Percentiles rank a stretch among this genome's conserved stretches.
These are phyloP conservation scores for Quercus dentata DNA, from an alignment of 306 rosid species.

Conservation along the genomic window DNA sequence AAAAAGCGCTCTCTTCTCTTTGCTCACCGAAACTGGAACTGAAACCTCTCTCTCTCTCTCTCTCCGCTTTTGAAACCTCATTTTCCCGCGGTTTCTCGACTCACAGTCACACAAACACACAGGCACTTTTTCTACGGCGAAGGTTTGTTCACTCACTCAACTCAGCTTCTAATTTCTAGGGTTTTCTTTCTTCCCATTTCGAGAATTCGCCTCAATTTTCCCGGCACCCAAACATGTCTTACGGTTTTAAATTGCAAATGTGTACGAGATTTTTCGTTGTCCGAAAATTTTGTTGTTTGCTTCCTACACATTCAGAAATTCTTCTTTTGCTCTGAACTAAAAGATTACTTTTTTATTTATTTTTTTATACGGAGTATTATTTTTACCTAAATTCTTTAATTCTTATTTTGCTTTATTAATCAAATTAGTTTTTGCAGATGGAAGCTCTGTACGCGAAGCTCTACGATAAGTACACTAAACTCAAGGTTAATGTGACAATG, in stretches of 20 bases:
- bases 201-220: neutral
- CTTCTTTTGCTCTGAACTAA: neutral
- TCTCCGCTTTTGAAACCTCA: neutral
- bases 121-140: no score
- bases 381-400: neutral
- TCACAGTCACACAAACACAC: neutral
- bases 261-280: neutral
- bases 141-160: neutral
- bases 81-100: neutral
- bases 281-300: neutral
- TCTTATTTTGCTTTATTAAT: neutral
- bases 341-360: neutral
- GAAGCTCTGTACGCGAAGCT: conserved; percentile 82
- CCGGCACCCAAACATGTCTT: conserved; percentile 1
- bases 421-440: conserved; percentile 25
- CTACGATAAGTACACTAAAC: conserved; percentile 58
- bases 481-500: conserved; percentile 51
- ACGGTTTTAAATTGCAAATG: neutral
- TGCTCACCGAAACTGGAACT: neutral
- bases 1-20: neutral
- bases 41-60: neutral
- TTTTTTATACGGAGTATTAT: neutral
- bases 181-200: neutral
- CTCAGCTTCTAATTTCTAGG: neutral
- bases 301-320: neutral